Evolutionary conservation across 371 early-diverging fungal species (phyloP).

Genomic region (Mucor piriformis): DNA sequence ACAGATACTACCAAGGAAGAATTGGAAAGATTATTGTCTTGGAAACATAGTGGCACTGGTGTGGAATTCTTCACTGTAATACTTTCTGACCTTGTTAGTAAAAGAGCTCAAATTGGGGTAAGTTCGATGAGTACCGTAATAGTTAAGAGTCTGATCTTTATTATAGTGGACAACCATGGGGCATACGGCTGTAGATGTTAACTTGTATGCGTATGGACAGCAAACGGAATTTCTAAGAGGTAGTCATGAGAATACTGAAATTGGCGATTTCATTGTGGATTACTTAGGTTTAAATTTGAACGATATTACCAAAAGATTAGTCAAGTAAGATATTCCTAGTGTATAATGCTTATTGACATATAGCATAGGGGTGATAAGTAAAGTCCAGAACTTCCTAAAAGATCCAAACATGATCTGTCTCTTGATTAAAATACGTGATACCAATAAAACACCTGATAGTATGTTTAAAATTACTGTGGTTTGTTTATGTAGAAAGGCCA

Average conservation of each 20-base stretch:
- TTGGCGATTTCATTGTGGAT: conserved; percentile 74
- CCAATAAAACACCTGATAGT: too few species aligned
- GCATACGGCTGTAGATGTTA: conserved; percentile 94
- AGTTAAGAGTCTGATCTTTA: neutral
- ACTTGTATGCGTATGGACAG: conserved; percentile 78
- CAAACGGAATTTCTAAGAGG: conserved; percentile 55
- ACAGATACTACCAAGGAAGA: conserved; percentile 67
- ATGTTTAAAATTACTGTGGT: too few species aligned
- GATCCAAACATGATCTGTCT: too few species aligned
- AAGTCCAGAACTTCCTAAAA: too few species aligned
- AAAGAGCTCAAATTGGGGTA: conserved; percentile 72
- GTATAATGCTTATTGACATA: too few species aligned
- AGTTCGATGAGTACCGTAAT: too few species aligned
- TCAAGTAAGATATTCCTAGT: neutral
- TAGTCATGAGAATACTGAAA: conserved; percentile 84
- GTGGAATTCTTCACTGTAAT: conserved; percentile 44
- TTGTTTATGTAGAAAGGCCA: too few species aligned
- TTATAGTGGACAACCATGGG: conserved; percentile 86
- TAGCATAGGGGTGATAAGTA: too few species aligned
- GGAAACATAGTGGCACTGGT: conserved; percentile 15
- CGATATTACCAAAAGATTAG: conserved; percentile 55
- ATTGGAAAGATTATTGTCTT: conserved; percentile 41
- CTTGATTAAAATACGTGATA: too few species aligned
- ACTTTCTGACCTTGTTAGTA: conserved; percentile 70
- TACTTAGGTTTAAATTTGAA: conserved; percentile 68